Evolutionary conservation across 768 basidiomycete species (phyloP).

Genomic region (Leccinum ochraceum): DNA sequence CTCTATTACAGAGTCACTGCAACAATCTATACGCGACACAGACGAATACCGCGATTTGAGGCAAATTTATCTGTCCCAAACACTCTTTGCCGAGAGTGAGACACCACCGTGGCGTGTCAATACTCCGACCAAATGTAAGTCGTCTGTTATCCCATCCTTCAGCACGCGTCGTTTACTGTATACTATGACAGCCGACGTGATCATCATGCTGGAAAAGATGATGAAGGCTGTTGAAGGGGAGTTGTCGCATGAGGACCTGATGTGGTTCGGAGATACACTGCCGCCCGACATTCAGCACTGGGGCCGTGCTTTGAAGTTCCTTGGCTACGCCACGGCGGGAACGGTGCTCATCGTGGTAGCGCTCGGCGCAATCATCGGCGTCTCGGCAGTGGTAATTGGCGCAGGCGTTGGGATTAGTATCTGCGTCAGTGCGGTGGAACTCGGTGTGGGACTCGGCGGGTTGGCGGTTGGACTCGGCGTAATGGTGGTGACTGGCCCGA

Average conservation of each 20-base stretch:
- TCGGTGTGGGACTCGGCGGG: too few species aligned
- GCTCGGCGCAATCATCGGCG: too few species aligned
- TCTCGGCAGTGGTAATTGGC: too few species aligned
- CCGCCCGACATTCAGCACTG: conserved; percentile 22
- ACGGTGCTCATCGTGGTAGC: too few species aligned
- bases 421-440: too few species aligned
- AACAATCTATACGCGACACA: background rate
- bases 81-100: background rate
- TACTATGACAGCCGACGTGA: conserved; percentile 15
- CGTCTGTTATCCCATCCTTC: background rate
- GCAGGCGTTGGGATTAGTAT: too few species aligned
- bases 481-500: too few species aligned
- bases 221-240: conserved; percentile 18
- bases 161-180: too few species aligned
- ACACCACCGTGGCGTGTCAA: background rate
- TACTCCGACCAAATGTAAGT: background rate
- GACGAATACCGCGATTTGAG: background rate
- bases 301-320: background rate
- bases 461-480: too few species aligned
- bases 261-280: conserved; percentile 16
- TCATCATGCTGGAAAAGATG: conserved; percentile 21
- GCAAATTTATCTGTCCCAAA: background rate
- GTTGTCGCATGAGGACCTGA: conserved; percentile 16
- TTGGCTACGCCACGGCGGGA: too few species aligned
- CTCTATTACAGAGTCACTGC: background rate